Percentiles rank a stretch among this genome's conserved stretches.
phyloP scores from a whole-genome alignment of 208 protist species.

The Strigomonas galati region DNA sequence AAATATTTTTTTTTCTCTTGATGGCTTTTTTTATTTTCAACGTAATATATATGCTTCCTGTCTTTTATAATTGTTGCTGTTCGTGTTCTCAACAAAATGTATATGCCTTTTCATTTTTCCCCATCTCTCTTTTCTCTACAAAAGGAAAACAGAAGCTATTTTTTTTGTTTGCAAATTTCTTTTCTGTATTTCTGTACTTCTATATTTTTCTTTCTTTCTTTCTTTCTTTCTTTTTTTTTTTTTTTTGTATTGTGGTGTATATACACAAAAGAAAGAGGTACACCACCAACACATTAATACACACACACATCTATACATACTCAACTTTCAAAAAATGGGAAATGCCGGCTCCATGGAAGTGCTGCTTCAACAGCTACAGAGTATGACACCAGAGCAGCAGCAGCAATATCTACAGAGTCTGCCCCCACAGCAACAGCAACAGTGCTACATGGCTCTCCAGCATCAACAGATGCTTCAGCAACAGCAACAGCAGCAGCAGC shows the following conservation, averaged over 20 bases:
- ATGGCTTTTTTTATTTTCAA: background rate
- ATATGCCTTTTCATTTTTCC: background rate
- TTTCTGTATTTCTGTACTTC: background rate
- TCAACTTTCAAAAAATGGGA: too few species aligned
- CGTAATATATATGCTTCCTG: background rate
- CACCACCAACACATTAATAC: too few species aligned
- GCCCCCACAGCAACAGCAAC: conserved; percentile 24
- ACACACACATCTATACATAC: too few species aligned
- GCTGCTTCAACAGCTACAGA: conserved; percentile 10
- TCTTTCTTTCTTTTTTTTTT: conserved; percentile 9
- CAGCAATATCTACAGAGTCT: conserved; percentile 11
- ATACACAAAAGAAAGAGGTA: too few species aligned
- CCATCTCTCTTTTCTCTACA: background rate
- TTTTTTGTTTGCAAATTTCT: background rate
- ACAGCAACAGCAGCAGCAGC: conserved; percentile 12
- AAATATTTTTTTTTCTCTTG: conserved; percentile 13
- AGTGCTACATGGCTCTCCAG: conserved; percentile 6
- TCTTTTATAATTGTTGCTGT: background rate
- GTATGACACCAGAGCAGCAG: conserved; percentile 1
- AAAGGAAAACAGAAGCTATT: too few species aligned
- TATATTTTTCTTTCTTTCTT: conserved; percentile 8
- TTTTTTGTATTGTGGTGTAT: conserved; percentile 18
- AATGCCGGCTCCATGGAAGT: conserved; percentile 2
- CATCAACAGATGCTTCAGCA: conserved; percentile 12
- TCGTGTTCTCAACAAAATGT: background rate